A percentile compares a stretch with the other conserved stretches of the same genome.
Conservation (phyloP, 371 early-diverging fungal genomes). For the Amoeboaphelidium protococcarum region DNA sequence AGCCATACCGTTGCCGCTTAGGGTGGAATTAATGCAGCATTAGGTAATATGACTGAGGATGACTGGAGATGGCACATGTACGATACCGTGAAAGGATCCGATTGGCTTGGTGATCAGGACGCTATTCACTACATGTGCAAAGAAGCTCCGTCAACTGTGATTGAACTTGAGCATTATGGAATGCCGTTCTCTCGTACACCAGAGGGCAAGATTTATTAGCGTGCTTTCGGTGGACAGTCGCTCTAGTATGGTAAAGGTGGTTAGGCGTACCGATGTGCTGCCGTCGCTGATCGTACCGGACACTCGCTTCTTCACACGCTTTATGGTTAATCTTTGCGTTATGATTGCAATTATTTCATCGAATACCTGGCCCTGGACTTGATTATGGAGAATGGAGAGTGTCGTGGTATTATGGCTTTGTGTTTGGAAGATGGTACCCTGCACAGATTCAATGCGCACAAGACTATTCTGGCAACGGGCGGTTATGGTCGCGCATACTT, state of each 20-base stretch:
- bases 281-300: slow-evolving; percentile 95
- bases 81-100: slow-evolving; percentile 93
- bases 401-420: slow-evolving; percentile 81
- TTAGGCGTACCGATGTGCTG: slow-evolving; percentile 90
- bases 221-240: slow-evolving; percentile 90
- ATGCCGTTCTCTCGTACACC: slow-evolving; percentile 89
- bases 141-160: slow-evolving; percentile 81
- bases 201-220: slow-evolving; percentile 91
- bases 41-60: slow-evolving; percentile 95
- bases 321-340: slow-evolving; percentile 80
- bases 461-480: slow-evolving; percentile 91
- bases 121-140: slow-evolving; percentile 97
- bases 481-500: slow-evolving; percentile 96
- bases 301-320: slow-evolving; percentile 88
- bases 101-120: slow-evolving; percentile 94
- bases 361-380: slow-evolving; percentile 95
- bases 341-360: slow-evolving; percentile 87
- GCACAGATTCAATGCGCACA: slow-evolving; percentile 89
- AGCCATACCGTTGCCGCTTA: slow-evolving; percentile 96
- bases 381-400: slow-evolving; percentile 86
- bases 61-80: slow-evolving; percentile 99
- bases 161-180: slow-evolving; percentile 92
- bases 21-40: slow-evolving; percentile 96
- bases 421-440: slow-evolving; percentile 92
- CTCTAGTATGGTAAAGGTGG: slow-evolving; percentile 86